Conservation (phyloP, 2,329 filamentous ascomycete genomes). For the Drechslerella dactyloides region DNA sequence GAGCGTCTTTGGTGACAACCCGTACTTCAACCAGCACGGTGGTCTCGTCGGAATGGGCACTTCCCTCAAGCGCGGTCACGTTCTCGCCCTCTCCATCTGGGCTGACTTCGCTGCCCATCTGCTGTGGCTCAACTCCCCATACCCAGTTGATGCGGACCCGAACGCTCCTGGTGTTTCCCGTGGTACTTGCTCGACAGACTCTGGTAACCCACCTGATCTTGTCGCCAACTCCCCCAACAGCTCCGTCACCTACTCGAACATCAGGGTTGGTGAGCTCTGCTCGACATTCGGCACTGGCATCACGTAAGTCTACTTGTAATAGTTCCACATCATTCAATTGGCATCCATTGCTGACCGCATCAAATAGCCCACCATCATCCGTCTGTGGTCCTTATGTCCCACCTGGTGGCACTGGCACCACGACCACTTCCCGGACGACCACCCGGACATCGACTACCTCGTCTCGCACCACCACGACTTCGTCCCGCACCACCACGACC, state of each 20-base stretch:
- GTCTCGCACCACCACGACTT: conserved; percentile 23
- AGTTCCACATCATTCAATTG: conserved; percentile 1
- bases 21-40: conserved; percentile 65
- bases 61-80: conserved; percentile 67
- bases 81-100: conserved; percentile 70
- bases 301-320: conserved; percentile 14
- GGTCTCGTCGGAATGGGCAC: conserved; percentile 65
- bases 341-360: conserved; percentile 21
- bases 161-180: conserved; percentile 63
- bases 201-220: conserved; percentile 64
- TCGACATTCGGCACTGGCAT: conserved; percentile 60
- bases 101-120: conserved; percentile 73
- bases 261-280: conserved; percentile 66
- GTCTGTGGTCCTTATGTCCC: conserved; percentile 29
- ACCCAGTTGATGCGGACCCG: conserved; percentile 62
- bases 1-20: conserved; percentile 64
- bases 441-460: conserved; percentile 18
- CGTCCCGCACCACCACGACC: conserved; percentile 6
- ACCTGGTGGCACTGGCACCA: conserved; percentile 25
- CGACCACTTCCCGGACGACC: conserved; percentile 18
- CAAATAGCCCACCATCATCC: conserved; percentile 39
- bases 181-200: conserved; percentile 64
- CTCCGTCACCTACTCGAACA: conserved; percentile 67
- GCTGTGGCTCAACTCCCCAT: conserved; percentile 76
- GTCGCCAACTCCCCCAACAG: conserved; percentile 62